Evolutionary conservation across 108 stramenopile genomes (phyloP), one percentile per base, ranked within the genome.

Genomic region (Epithemia pelagica): DNA sequence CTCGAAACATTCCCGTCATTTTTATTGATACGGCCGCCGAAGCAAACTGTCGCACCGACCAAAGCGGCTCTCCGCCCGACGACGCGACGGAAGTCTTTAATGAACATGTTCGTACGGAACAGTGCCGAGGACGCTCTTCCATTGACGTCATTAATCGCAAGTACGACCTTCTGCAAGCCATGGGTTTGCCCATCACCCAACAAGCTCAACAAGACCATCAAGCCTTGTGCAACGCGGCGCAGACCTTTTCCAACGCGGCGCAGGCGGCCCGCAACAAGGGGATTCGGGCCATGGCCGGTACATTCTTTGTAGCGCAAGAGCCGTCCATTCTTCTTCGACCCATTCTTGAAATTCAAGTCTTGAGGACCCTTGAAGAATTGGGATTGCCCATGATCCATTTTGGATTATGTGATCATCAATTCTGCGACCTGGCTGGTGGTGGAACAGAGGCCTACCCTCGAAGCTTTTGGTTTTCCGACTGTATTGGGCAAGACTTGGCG

Each of bases 21-120:
- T 64, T 64, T 23, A 37, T 64, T 15, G 64, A 64, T 64, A 64
- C 64, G 10, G 37, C 52, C 28, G 37, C 37, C 46, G 64, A 64
- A 23, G 55, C 24, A 15, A 56, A 15, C 15, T 56, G 55, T 15
- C 55, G 55, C 26, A 26, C 55, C 20, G n/a, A n/a, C n/a, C n/a
- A n/a, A n/a, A n/a, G n/a, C n/a, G n/a, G n/a, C n/a, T n/a, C n/a
- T n/a, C n/a, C n/a, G n/a, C n/a, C n/a, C n/a, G n/a, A n/a, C n/a
- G n/a, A n/a, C n/a, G n/a, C n/a, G n/a, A n/a, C n/a, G n/a, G n/a
- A n/a, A n/a, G n/a, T n/a, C n/a, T 64, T 52, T 27, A 52, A 64
- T 52, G 46, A 37, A 52, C 24, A 52, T 21, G 37, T 32, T 64
- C 64, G 64, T 5, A 23, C 46, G 15, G 24, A 23, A 37, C 22